phyloP scores from a whole-genome alignment of 2,329 filamentous ascomycete genomes.

The Ploettnerulaceae sp. region DNA sequence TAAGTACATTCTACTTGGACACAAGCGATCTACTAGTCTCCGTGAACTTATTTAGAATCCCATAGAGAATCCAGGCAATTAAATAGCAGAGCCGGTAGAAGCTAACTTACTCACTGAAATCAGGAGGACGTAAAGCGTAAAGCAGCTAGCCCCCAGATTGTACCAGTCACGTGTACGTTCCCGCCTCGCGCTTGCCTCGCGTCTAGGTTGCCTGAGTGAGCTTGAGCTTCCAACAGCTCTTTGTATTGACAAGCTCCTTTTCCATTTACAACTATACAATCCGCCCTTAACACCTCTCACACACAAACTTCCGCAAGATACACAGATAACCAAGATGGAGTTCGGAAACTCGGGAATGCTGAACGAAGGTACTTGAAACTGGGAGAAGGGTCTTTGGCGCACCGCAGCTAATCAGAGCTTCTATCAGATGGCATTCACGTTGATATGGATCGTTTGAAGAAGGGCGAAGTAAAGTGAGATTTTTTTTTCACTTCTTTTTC shows the following conservation, averaged over 20 bases:
- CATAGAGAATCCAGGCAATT: too few species aligned
- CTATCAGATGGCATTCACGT: constrained; percentile 94
- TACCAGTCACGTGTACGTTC: constrained; percentile 16
- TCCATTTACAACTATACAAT: constrained; percentile 10
- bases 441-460: constrained; percentile 98
- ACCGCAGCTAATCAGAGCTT: constrained; percentile 30
- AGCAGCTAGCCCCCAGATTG: too few species aligned
- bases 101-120: too few species aligned
- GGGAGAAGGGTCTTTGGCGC: constrained; percentile 13
- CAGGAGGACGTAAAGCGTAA: too few species aligned
- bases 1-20: too few species aligned
- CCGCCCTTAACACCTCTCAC: not conserved
- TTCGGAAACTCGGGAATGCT: constrained; percentile 58
- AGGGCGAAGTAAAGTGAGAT: constrained; percentile 95
- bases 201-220: constrained; percentile 16
- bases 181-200: constrained; percentile 20
- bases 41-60: too few species aligned
- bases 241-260: constrained; percentile 14
- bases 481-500: not conserved
- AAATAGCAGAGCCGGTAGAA: too few species aligned
- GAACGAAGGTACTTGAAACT: constrained; percentile 51
- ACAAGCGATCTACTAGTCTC: too few species aligned
- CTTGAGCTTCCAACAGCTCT: constrained; percentile 22
- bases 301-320: constrained; percentile 5
- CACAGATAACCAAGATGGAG: constrained; percentile 46